Evolutionary conservation across 371 early-diverging fungal genomes (phyloP), one percentile per base, ranked within the genome.

Genomic region (Syncephalastrum contaminatum): DNA sequence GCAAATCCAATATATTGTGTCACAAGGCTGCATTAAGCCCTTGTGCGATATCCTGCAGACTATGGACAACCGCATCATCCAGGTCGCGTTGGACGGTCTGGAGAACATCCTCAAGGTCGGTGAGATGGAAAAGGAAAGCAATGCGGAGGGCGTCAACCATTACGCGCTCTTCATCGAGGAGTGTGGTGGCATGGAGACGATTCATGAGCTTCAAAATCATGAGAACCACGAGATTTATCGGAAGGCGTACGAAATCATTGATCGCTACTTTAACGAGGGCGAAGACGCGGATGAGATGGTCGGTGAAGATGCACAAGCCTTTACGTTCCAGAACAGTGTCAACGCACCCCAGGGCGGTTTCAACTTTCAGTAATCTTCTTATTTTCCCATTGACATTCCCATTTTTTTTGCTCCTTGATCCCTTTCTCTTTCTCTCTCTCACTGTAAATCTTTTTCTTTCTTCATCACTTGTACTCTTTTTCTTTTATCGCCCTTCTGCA

Each of bases 81-180:
- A 93, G 63, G 97, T 97, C 4, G 95, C 97, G 44, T 75, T 99
- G 54, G 99, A 99, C 66, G 97, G 94, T 39, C 72, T 99, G 53
- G 95, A 95, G 63, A 97, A 97, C 80, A 94, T 97, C 56, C 83
- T 99, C 43, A 94, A 94, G 80, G 95, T 97, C 46, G 99, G 99
- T 43, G 98, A 96, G 58, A 60, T 83, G 49, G 73, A 77, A 43
- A 55, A 65, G 6, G 44, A 48, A 10, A 66, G 66, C 19, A 62
- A 63, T 19, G 64, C 73, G 1, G 82, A 83, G 16, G 91, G 88
- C 24, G 57, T 84, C 51, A 98, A 97, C 69, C 85, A 86, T 61
- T 95, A 88, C 77, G 91, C 95, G n/a, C 64, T 91, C 27, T 88
- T 65, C 64, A 86, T 98, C 66, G 98, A 98, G 73, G 95, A 94